Conservation (phyloP, 768 basidiomycete species). For the Hygrophorus russula region DNA sequence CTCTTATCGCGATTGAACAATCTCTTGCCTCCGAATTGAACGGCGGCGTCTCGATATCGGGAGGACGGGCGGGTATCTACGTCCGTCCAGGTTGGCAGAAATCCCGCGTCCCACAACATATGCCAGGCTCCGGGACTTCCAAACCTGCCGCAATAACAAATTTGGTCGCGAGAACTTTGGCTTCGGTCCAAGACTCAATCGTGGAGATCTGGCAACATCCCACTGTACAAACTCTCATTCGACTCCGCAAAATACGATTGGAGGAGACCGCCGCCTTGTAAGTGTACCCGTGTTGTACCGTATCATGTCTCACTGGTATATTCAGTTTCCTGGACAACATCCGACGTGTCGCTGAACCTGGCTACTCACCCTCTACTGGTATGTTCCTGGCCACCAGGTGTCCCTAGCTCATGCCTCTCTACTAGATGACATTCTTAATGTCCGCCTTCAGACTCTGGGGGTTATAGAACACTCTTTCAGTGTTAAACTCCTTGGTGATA, state of each 20-base stretch:
- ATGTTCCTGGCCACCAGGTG: background rate
- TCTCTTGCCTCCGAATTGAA: slow-evolving; percentile 58
- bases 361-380: slow-evolving; percentile 68
- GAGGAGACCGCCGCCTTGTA: slow-evolving; percentile 74
- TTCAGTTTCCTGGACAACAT: slow-evolving; percentile 60
- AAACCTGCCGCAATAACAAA: slow-evolving; percentile 30
- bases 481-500: slow-evolving; percentile 47
- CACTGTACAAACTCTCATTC: slow-evolving; percentile 46
- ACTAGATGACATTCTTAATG: slow-evolving; percentile 66
- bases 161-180: slow-evolving; percentile 45
- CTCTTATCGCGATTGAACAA: slow-evolving; percentile 56
- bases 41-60: slow-evolving; percentile 48
- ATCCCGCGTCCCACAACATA: slow-evolving; percentile 28
- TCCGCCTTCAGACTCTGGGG: slow-evolving; percentile 71
- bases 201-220: slow-evolving; percentile 60
- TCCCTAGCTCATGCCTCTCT: slow-evolving; percentile 2
- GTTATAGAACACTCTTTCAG: slow-evolving; percentile 70
- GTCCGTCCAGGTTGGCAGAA: slow-evolving; percentile 69
- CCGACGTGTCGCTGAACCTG: slow-evolving; percentile 51
- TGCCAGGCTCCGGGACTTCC: slow-evolving; percentile 20
- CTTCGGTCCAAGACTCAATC: slow-evolving; percentile 38
- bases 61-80: slow-evolving; percentile 51
- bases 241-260: slow-evolving; percentile 47
- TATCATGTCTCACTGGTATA: slow-evolving; percentile 6
- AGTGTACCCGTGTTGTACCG: slow-evolving; percentile 15